Base-by-base conservation (phyloP, 1,284 basidiomycete species). In the Rhodotorula sp. region DNA sequence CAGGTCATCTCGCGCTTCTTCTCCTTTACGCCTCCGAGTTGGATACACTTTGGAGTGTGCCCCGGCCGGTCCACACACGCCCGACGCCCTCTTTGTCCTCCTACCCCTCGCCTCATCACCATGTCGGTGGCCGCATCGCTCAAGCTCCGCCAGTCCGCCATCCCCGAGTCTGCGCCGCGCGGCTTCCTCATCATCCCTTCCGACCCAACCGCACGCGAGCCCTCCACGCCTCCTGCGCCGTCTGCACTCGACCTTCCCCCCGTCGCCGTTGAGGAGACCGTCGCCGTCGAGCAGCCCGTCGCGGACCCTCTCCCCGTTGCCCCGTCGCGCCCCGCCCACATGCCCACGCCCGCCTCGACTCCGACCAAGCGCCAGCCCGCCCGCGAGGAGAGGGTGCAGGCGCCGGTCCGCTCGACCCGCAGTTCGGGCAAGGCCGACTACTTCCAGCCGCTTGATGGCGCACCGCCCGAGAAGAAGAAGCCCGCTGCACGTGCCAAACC, bases 361-460 rank as follows among this genome's bases (percentile, higher is more conserved):
- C 55, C 57, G 25, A 34, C 39, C 37, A 34, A 41, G 57, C 57
- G 39, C n/a, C n/a, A 44, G 39, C 57, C 21, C 39, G 17, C 17
- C 4, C n/a, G 15, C 22, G 37, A 17, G 21, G 29, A n/a, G 7
- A 19, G 7, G 21, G 32, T 13, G n/a, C 39, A 19, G 25, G 9
- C 32, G 21, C 39, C 63, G 0, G 36, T 32, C 8, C 70, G 70
- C 32, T 68, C 70, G 29, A 72, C 70, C 4, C 62, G 70, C 32
- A 59, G 59, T 12, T 46, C 59, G 8, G 70, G 70, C 37, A 44
- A 62, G 27, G 55, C 70, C 7, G 34, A 60, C 1, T 27, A 58
- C 48, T 72, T 57, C 44, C 22, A 22, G n/a, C 59, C 44, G 10
- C 62, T 72, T 41, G 66, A 66, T 12, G 70, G 70, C 19, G 58